A percentile compares a stretch with the other conserved stretches of the same genome.
Conservation (phyloP, 2,329 filamentous ascomycete genomes). For the Metarhizium anisopliae region DNA sequence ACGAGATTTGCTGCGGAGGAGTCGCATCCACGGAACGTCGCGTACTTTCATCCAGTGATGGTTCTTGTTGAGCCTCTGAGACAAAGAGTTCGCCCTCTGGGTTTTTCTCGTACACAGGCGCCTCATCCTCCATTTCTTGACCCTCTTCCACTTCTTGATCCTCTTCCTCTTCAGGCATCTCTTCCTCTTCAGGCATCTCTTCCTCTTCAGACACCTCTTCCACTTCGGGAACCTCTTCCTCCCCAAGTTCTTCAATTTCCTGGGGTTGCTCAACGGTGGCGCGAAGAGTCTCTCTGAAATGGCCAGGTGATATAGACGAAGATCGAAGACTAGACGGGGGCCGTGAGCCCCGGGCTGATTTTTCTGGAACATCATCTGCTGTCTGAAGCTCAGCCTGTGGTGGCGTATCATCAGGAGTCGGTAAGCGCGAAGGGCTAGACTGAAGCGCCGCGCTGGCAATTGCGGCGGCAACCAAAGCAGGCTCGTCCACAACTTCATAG, state of each 20-base stretch:
- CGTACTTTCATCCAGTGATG: slow-evolving; percentile 14
- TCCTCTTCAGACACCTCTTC: background rate
- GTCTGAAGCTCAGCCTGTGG: slow-evolving; percentile 22
- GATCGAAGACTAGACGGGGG: background rate
- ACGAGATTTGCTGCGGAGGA: slow-evolving; percentile 26
- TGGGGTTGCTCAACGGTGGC: background rate
- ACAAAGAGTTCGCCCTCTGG: background rate
- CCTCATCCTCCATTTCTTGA: background rate
- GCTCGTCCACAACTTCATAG: background rate
- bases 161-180: background rate
- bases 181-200: background rate
- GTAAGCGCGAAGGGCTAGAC: slow-evolving; percentile 35
- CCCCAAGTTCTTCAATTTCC: slow-evolving; percentile 4
- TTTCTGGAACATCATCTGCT: slow-evolving; percentile 11
- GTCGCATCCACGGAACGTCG: slow-evolving; percentile 19
- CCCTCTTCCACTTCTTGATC: too few species aligned
- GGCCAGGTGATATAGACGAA: slow-evolving; percentile 1
- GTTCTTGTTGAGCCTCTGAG: slow-evolving; percentile 1
- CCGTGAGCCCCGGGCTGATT: slow-evolving; percentile 7
- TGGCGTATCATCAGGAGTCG: slow-evolving; percentile 44
- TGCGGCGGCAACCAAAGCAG: slow-evolving; percentile 11
- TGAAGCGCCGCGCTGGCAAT: slow-evolving; percentile 24
- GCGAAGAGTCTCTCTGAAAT: background rate
- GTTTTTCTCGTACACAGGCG: background rate
- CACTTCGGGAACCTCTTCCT: slow-evolving; percentile 1